Conservation (phyloP, 768 basidiomycete genomes). For the Tephrocybe rancida region DNA sequence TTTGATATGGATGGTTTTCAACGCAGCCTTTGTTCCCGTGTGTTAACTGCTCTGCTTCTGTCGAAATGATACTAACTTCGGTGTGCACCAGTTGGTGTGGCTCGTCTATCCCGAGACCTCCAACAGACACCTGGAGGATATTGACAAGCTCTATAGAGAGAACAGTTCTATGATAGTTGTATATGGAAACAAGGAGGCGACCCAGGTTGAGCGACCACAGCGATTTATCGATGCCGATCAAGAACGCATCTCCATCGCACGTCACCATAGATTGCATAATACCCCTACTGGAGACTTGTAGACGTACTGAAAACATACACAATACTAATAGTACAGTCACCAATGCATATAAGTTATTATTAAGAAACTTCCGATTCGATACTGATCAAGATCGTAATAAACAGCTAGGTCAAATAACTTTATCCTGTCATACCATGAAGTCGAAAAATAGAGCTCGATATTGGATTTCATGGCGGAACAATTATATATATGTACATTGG, state of each 20-base stretch:
- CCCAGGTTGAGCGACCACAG: conserved; percentile 43
- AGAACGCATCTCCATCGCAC: conserved; percentile 22
- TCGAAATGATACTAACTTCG: neutral
- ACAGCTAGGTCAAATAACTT: too few relatives aligned
- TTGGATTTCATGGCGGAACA: too few relatives aligned
- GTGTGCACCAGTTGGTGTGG: conserved; percentile 39
- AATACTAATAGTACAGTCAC: too few relatives aligned
- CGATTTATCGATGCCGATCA: conserved; percentile 41
- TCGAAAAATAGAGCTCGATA: too few relatives aligned
- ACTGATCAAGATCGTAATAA: too few relatives aligned
- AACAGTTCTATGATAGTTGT: conserved; percentile 43
- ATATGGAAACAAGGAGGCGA: conserved; percentile 43
- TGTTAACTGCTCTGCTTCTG: conserved; percentile 12
- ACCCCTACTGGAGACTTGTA: neutral
- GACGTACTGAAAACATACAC: too few relatives aligned
- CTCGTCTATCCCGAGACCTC: conserved; percentile 52
- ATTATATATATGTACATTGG: too few relatives aligned
- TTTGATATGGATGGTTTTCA: conserved; percentile 51
- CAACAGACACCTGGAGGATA: conserved; percentile 52
- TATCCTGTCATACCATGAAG: too few relatives aligned
- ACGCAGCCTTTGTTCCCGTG: conserved; percentile 50
- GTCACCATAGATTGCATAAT: neutral
- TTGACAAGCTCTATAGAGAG: conserved; percentile 49
- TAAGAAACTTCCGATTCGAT: too few relatives aligned
- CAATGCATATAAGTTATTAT: too few relatives aligned